Evolutionary conservation across 1,284 basidiomycete genomes (phyloP).

Genomic region (Heterobasidion irregulare): DNA sequence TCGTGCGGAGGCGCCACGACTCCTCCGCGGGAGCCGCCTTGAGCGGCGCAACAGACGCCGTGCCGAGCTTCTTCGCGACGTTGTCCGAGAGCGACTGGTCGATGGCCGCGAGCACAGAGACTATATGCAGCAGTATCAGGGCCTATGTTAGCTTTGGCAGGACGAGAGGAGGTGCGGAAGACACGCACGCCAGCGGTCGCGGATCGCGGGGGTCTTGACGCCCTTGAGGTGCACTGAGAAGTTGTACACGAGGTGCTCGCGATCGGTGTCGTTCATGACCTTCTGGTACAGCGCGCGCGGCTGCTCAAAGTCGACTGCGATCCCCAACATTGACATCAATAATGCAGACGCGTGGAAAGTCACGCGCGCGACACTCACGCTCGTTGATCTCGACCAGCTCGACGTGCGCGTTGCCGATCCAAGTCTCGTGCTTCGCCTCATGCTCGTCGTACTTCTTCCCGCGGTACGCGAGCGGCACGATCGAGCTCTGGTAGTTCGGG

Average conservation of each 20-base stretch:
- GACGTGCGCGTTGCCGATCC: constrained; percentile 63
- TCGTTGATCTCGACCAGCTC: constrained; percentile 77
- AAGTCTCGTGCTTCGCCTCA: constrained; percentile 61
- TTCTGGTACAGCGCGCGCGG: constrained; percentile 74
- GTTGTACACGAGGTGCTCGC: constrained; percentile 69
- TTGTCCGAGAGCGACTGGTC: constrained; percentile 65
- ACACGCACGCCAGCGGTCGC: constrained; percentile 58
- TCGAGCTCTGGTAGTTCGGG: constrained; percentile 80
- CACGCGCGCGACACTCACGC: constrained; percentile 34
- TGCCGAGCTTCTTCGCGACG: constrained; percentile 66
- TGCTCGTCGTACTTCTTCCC: constrained; percentile 26
- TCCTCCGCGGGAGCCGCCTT: constrained; percentile 53
- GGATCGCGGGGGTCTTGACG: constrained; percentile 60
- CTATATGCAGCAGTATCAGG: constrained; percentile 24
- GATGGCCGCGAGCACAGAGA: constrained; percentile 76
- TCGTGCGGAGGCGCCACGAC: constrained; percentile 42
- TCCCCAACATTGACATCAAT: not conserved
- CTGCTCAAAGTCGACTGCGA: constrained; percentile 83
- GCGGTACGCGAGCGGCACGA: constrained; percentile 54
- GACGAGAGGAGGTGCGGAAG: not conserved
- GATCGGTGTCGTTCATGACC: constrained; percentile 67
- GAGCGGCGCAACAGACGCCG: constrained; percentile 50
- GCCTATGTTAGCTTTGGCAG: not conserved
- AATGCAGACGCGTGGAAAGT: not conserved
- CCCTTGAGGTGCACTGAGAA: constrained; percentile 66